A percentile compares a stretch with the other conserved stretches of the same genome.
Conservation (phyloP, 2,329 filamentous ascomycete genomes). For the Akanthomyces dipterigenus region DNA sequence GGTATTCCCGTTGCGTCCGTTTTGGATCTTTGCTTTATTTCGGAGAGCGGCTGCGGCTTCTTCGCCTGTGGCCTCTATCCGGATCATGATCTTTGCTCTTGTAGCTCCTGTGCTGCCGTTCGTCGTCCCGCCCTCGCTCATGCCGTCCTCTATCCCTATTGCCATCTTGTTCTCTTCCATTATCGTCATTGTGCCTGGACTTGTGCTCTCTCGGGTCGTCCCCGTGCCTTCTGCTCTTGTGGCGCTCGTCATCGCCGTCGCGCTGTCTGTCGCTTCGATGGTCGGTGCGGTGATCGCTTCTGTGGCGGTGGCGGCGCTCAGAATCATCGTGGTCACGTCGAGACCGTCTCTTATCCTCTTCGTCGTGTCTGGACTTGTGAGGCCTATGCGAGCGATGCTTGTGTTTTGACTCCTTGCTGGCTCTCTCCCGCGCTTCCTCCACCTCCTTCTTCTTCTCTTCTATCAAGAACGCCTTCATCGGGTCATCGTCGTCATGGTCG, state of each 20-base stretch:
- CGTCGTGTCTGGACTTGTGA: constrained; percentile 33
- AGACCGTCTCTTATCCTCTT: constrained; percentile 15
- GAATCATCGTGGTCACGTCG: constrained; percentile 12
- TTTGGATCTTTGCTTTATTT: constrained; percentile 22
- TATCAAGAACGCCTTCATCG: constrained; percentile 89
- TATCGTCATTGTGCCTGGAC: constrained; percentile 1
- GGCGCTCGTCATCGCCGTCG: constrained; percentile 24
- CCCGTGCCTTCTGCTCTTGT: constrained; percentile 22
- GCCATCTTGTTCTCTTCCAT: constrained; percentile 19
- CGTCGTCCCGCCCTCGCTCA: constrained; percentile 17
- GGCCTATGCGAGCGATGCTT: constrained; percentile 39
- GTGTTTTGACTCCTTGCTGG: constrained; percentile 43
- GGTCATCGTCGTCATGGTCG: constrained; percentile 90
- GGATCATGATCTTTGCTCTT: constrained; percentile 7
- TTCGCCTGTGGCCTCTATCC: constrained; percentile 20
- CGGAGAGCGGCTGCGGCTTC: constrained; percentile 40
- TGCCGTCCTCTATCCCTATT: constrained; percentile 18
- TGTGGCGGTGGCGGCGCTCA: constrained; percentile 1
- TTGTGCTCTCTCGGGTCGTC: constrained; percentile 20
- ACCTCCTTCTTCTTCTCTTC: constrained; percentile 89
- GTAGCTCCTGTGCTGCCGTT: constrained; percentile 9
- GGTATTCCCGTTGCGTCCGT: constrained; percentile 16
- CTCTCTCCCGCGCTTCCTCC: constrained; percentile 54
- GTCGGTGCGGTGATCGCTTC: constrained; percentile 20
- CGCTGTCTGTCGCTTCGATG: constrained; percentile 16